A percentile compares a stretch with the other conserved stretches of the same genome.
These are phyloP conservation scores for Phlebiopsis gigantea DNA, from an alignment of 768 basidiomycete species.

Conservation along the genomic window DNA sequence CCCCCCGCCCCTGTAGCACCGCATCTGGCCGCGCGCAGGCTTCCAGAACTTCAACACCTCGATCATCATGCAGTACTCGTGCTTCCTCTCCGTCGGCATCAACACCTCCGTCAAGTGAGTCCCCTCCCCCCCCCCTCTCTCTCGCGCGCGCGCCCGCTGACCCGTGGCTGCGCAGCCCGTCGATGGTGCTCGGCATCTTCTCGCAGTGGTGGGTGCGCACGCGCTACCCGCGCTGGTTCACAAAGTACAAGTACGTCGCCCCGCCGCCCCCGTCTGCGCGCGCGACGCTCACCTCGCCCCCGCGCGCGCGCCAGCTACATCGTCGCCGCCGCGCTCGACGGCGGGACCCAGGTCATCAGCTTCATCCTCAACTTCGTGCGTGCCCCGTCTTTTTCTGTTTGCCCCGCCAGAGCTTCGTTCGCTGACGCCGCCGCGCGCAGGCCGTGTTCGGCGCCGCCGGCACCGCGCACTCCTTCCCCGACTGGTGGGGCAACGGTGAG, in stretches of 20 bases:
- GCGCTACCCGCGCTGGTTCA: conserved; percentile 34
- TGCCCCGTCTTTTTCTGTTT: no score
- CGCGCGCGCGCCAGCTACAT: conserved; percentile 27
- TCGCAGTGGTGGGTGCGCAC: conserved; percentile 41
- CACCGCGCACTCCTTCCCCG: conserved; percentile 22
- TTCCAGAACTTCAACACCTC: conserved; percentile 48
- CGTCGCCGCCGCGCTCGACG: conserved; percentile 34
- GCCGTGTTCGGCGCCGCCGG: conserved; percentile 26
- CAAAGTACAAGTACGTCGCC: conserved; percentile 27
- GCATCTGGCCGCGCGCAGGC: conserved; percentile 40
- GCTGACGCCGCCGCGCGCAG: no score
- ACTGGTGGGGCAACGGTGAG: conserved; percentile 15
- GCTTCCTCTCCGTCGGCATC: conserved; percentile 50
- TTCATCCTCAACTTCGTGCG: conserved; percentile 30
- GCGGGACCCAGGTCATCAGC: conserved; percentile 33
- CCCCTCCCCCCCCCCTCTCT: no score
- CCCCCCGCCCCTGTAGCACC: conserved; percentile 28
- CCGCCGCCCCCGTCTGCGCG: not conserved
- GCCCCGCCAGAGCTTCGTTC: not conserved
- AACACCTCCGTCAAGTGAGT: conserved; percentile 44
- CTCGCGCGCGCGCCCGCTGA: no score
- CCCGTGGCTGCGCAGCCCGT: conserved; percentile 14
- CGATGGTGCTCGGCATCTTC: conserved; percentile 40
- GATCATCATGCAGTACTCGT: conserved; percentile 32
- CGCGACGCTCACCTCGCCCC: not conserved